Conservation (phyloP, 2,329 filamentous ascomycete species). For the Hymenoscyphus albidus region DNA sequence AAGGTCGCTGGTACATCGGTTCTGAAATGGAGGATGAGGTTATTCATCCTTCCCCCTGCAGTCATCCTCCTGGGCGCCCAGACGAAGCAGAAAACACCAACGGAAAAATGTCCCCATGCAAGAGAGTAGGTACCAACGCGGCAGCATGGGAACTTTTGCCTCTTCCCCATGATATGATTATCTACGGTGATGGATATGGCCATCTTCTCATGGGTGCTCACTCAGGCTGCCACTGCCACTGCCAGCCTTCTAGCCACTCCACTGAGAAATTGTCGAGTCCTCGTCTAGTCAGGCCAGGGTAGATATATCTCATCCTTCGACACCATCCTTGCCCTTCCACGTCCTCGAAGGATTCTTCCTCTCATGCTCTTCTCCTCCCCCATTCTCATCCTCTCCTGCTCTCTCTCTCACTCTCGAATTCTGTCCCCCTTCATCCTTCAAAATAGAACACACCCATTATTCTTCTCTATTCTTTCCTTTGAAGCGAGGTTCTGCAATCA, state of each 20-base stretch:
- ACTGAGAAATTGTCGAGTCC: slow-evolving; percentile 8
- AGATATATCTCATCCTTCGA: slow-evolving; percentile 10
- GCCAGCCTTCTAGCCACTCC: slow-evolving; percentile 5
- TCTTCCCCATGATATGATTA: neutral
- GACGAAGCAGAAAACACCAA: slow-evolving; percentile 1
- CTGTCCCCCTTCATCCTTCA: slow-evolving; percentile 1
- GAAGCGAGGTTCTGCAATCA: neutral
- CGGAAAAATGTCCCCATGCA: neutral
- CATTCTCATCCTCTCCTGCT: neutral
- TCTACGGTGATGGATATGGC: neutral
- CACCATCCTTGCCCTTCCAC: slow-evolving; percentile 6
- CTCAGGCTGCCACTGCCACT: neutral
- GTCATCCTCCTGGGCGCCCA: slow-evolving; percentile 9
- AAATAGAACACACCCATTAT: slow-evolving; percentile 2
- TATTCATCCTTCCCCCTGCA: slow-evolving; percentile 3
- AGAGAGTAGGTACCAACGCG: neutral
- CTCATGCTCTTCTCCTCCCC: neutral
- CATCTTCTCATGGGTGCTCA: neutral
- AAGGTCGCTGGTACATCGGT: neutral
- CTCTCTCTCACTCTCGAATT: neutral
- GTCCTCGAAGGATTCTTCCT: slow-evolving; percentile 7
- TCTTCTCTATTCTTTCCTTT: slow-evolving; percentile 4
- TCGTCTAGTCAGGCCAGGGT: neutral
- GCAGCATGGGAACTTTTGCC: neutral
- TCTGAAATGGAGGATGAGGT: slow-evolving; percentile 5